Evolutionary conservation across 2,329 filamentous ascomycete genomes (phyloP).

Genomic region (Rhinocladiella similis): DNA sequence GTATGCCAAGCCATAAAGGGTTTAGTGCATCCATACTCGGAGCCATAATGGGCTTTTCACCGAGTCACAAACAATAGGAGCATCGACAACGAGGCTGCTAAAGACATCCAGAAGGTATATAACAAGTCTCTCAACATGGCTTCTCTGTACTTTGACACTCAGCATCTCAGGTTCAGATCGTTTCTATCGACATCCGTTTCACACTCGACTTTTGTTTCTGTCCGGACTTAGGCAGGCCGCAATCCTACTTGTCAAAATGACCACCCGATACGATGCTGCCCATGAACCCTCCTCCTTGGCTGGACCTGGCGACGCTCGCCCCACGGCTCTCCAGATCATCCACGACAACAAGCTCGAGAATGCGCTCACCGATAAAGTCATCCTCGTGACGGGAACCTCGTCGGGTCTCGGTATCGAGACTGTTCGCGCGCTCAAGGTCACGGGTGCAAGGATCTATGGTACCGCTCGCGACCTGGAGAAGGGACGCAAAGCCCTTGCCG

Average conservation of each 20-base stretch:
- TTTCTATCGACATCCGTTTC: too few relatives aligned
- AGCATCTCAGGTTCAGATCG: too few relatives aligned
- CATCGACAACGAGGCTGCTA: too few relatives aligned
- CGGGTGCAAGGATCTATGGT: conserved; percentile 41
- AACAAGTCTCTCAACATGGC: too few relatives aligned
- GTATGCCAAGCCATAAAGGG: too few relatives aligned
- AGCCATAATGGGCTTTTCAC: too few relatives aligned
- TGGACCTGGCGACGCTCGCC: conserved; percentile 29
- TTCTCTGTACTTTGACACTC: too few relatives aligned
- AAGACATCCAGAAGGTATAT: too few relatives aligned
- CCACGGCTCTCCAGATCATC: conserved; percentile 28
- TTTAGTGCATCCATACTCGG: too few relatives aligned
- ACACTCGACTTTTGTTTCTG: too few relatives aligned
- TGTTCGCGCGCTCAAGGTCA: conserved; percentile 38
- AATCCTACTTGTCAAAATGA: conserved; percentile 11
- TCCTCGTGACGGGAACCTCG: conserved; percentile 42
- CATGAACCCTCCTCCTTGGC: conserved; percentile 24
- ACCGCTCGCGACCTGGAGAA: conserved; percentile 39
- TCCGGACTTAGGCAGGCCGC: background rate
- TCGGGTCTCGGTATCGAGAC: conserved; percentile 43
- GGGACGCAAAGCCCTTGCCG: conserved; percentile 31
- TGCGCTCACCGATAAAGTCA: conserved; percentile 33
- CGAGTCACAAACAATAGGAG: too few relatives aligned
- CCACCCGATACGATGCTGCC: conserved; percentile 29
- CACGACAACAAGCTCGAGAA: conserved; percentile 29